phyloP scores from a whole-genome alignment of 768 basidiomycete genomes.

The Asterophora parasitica region DNA sequence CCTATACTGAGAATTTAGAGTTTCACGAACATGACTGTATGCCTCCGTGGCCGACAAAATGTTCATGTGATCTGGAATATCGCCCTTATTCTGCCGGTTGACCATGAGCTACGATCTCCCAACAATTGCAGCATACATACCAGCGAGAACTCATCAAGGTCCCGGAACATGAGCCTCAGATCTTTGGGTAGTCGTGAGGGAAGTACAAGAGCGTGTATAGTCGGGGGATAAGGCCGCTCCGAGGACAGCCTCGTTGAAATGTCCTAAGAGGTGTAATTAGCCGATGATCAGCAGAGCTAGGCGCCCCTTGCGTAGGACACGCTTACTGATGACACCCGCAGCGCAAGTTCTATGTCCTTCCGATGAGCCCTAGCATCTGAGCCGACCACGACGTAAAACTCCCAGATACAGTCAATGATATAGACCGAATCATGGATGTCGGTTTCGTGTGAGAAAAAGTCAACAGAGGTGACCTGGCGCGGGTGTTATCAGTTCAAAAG shows the following conservation, averaged over 20 bases:
- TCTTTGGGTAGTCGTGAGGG: slow-evolving; percentile 75
- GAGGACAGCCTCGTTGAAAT: slow-evolving; percentile 48
- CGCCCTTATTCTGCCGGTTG: slow-evolving; percentile 40
- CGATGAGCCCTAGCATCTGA: slow-evolving; percentile 57
- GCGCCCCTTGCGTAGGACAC: background rate
- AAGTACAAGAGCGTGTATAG: slow-evolving; percentile 67
- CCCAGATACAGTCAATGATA: slow-evolving; percentile 74
- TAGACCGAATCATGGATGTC: slow-evolving; percentile 46
- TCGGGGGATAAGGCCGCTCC: slow-evolving; percentile 62
- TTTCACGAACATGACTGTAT: slow-evolving; percentile 48
- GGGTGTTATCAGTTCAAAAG: background rate
- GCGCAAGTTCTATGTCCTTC: slow-evolving; percentile 55
- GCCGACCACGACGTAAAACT: slow-evolving; percentile 73
- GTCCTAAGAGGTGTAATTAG: slow-evolving; percentile 31
- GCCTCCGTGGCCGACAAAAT: slow-evolving; percentile 51
- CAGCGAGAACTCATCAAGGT: slow-evolving; percentile 57
- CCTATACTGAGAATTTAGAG: no score
- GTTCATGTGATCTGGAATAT: slow-evolving; percentile 24
- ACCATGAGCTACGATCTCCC: slow-evolving; percentile 3
- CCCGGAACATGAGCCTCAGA: slow-evolving; percentile 60
- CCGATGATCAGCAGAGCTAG: background rate
- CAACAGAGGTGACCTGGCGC: slow-evolving; percentile 42
- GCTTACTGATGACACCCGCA: slow-evolving; percentile 53
- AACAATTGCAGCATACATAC: slow-evolving; percentile 34
- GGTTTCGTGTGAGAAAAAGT: slow-evolving; percentile 37